Base-by-base conservation (phyloP, 1,139 yeast genomes). In the Kodamaea ohmeri region DNA sequence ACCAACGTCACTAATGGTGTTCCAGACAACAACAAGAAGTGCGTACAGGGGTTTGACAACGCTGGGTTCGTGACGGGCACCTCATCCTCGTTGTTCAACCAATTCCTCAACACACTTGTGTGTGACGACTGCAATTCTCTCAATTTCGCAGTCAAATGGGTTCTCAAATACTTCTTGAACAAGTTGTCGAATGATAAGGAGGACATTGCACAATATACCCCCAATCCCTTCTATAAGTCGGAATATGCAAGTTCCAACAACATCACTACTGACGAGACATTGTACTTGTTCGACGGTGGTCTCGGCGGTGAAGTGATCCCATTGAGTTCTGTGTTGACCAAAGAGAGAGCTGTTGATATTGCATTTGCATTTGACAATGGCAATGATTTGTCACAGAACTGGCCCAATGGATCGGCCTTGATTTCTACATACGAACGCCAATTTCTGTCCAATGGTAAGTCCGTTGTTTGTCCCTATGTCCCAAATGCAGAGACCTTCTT, bases 11-110 rank as follows among this genome's bases (percentile, higher is more conserved):
- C 47, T 29, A 60, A 63, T 41, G 73, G 73, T 4, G 40, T 42
- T 18, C 61, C 68, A 7, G 35, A 37, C 8, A 50, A 52, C 32
- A 37, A 36, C 9, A 60, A 53, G 32, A 50, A 49, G 13, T 85
- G 95, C 62, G 61, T 77, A 40, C 72, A 68, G 11, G 95, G 94
- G 2, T 80, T 73, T 46, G 95, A 85, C 58, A 85, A 85, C 55
- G 83, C 85, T 4, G 95, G 90, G 1, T 85, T 76, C 56, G 66
- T 83, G 29, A 61, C 84, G 60, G 95, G 94, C 31, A 82, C 94
- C 2, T 83, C 94, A 0, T 82, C 95, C 0, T 71, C 92, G 1
- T 65, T 88, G 40, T 88, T 87, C 65, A 86, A 86, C 60, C 78
- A 79, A 54, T 79, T 83, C 50, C 57, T 84, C 31, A 63, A 83